Percentiles rank a stretch among this genome's conserved stretches.
Conservation (phyloP, 768 basidiomycete species). For the Suillus clintonianus region DNA sequence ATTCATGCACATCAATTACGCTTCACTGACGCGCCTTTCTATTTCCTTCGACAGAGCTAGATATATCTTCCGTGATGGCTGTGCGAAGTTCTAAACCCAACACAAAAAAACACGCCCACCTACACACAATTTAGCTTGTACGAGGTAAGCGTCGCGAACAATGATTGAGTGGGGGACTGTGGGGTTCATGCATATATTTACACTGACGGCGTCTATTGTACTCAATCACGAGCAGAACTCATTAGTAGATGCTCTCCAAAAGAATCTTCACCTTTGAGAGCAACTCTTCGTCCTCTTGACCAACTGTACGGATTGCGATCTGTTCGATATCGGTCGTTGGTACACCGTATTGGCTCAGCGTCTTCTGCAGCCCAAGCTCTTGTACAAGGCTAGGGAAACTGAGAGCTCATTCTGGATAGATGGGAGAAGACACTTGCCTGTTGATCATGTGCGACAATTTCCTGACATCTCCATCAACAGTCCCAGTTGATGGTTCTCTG, state of each 20-base stretch:
- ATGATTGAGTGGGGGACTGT: not conserved
- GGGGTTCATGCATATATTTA: not conserved
- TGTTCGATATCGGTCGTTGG: conserved; percentile 53
- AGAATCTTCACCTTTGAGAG: conserved; percentile 47
- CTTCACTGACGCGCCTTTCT: not conserved
- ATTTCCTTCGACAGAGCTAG: not conserved
- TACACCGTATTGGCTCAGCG: conserved; percentile 62
- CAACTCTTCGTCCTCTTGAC: conserved; percentile 34
- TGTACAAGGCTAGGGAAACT: conserved; percentile 53
- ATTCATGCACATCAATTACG: not conserved
- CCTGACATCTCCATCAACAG: conserved; percentile 61
- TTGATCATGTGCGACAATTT: conserved; percentile 55
- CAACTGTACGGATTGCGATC: conserved; percentile 42
- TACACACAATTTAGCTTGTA: not conserved
- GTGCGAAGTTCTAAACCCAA: not conserved
- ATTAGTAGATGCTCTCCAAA: conserved; percentile 47
- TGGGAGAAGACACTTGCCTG: conserved; percentile 40
- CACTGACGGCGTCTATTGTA: not conserved
- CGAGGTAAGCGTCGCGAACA: not conserved
- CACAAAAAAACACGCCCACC: not conserved
- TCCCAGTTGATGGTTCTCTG: conserved; percentile 59
- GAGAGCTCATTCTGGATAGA: conserved; percentile 4
- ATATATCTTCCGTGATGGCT: not conserved
- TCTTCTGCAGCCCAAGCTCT: conserved; percentile 58
- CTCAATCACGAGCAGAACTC: not conserved